Base-by-base conservation (phyloP, 1,284 basidiomycete species). In the Heterobasidion parviporum region DNA sequence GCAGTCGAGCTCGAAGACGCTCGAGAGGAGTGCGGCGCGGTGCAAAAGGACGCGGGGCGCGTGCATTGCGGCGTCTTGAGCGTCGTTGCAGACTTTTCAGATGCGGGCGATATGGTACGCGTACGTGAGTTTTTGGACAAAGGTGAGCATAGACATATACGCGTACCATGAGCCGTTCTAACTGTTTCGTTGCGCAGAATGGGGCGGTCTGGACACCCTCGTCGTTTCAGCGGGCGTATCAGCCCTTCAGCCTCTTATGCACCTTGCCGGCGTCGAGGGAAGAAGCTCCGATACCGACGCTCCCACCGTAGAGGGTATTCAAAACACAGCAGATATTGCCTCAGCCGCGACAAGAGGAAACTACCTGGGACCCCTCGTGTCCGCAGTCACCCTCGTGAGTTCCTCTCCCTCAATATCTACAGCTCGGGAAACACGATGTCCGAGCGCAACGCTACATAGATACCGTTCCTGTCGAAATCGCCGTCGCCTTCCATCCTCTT, bases 151-250 rank as follows among this genome's bases (percentile, higher is more conserved):
- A 33, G 16, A 44, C 18, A 12, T 8, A 16, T 26, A 48, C 26
- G 2, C 6, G 33, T 53, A 16, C 15, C 3, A 35, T 33, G 14
- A 8, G 32, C 26, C 20, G 3, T 41, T 12, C 53, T 50, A 26
- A 3, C 20, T 3, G 41, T n/a, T 26, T 26, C 4, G 1, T 4
- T 26, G 41, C 38, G 8, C 41, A 94, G 92, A 76, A 57, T 92
- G 92, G 88, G 74, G 72, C 4, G 90, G 92, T 12, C 62, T 96
- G 3, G 94, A 97, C 67, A 97, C 94, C 0, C 67, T 96, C 4
- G 75, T 94, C 49, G 82, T 97, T 54, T 81, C 84, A 54, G 93
- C 94, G 7, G 94, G 94, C 6, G 89, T 94, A 0, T 92, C 91
- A 1, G 87, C 92, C 2, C 77, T 94, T 1, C 81, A 82, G 50